These are phyloP conservation scores for Gomphus bonarii DNA, from an alignment of 1,284 basidiomycete species.

Conservation along the genomic window DNA sequence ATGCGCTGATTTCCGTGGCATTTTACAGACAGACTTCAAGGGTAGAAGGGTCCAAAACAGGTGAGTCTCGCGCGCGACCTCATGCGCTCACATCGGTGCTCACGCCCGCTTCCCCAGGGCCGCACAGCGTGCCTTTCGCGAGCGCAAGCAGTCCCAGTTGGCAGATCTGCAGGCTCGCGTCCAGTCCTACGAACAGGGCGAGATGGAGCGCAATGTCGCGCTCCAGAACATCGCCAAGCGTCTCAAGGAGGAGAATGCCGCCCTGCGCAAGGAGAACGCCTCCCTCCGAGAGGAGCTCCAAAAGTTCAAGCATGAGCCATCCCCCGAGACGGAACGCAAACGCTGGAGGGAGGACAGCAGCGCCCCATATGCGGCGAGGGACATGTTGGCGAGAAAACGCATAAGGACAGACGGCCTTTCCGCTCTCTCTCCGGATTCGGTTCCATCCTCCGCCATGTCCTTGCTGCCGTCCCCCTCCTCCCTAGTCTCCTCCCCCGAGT, in stretches of 20 bases:
- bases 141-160: constrained; percentile 84
- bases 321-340: constrained; percentile 32
- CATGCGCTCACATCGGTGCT: neutral
- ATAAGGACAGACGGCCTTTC: constrained; percentile 25
- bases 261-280: constrained; percentile 53
- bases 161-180: constrained; percentile 84
- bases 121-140: constrained; percentile 85
- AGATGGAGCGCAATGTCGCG: constrained; percentile 81
- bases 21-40: constrained; percentile 37
- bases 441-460: constrained; percentile 14
- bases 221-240: constrained; percentile 79
- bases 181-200: constrained; percentile 80
- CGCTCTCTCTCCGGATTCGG: constrained; percentile 16
- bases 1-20: constrained; percentile 16
- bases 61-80: constrained; percentile 25
- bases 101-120: constrained; percentile 39
- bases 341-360: constrained; percentile 22
- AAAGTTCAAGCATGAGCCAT: constrained; percentile 21
- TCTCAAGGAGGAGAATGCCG: constrained; percentile 81
- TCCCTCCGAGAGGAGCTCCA: constrained; percentile 49
- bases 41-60: constrained; percentile 71
- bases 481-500: constrained; percentile 44
- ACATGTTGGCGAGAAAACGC: constrained; percentile 37
- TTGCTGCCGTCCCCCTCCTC: constrained; percentile 28
- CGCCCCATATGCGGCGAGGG: constrained; percentile 20